Evolutionary conservation across 106 monocot species (phyloP), one percentile per base, ranked within the genome.

Genomic region (Allium cepa): DNA sequence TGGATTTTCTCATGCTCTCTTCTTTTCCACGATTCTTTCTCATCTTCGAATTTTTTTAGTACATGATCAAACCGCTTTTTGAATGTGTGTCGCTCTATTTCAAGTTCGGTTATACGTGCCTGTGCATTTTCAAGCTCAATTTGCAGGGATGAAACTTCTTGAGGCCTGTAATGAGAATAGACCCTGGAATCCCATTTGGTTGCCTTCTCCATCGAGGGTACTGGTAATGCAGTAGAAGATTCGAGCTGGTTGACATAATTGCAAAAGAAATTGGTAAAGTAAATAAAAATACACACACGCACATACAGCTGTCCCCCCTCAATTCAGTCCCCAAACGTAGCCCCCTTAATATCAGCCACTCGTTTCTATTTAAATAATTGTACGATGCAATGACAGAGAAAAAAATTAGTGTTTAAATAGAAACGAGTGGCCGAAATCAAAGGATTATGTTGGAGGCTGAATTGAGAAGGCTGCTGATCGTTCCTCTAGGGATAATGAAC

Each of bases 111-210:
- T 60, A 92, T 78, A 8, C 73, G 83, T 10, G 52, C 27, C 3
- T 69, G 72, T 26, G 92, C 87, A 68, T 74, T 74, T 58, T 90
- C 83, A 51, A 99, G 89, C 69, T 92, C 92, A 47, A 78, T 49
- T 28, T 75, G 78, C 17, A 92, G 78, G 62, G 76, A 61, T 53
- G 91, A 80, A 27, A 82, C 78, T 55, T 88, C 88, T 3, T 75
- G 78, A 79, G 81, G 69, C 72, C 79, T 82, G 26, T 77, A 45
- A 18, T 76, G 72, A 66, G 67, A 65, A 61, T 85, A 87, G 49
- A 84, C 80, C 11, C 73, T 80, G 61, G 81, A 82, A 69, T 92
- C 84, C 96, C 92, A 92, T 66, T 97, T 92, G 1, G 92, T 97
- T 66, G 84, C 86, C 53, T 70, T 77, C 86, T 97, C 96, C 72